Evolutionary conservation across 78 protist genomes (phyloP).

Genomic region (Capsaspora owczarzaki): DNA sequence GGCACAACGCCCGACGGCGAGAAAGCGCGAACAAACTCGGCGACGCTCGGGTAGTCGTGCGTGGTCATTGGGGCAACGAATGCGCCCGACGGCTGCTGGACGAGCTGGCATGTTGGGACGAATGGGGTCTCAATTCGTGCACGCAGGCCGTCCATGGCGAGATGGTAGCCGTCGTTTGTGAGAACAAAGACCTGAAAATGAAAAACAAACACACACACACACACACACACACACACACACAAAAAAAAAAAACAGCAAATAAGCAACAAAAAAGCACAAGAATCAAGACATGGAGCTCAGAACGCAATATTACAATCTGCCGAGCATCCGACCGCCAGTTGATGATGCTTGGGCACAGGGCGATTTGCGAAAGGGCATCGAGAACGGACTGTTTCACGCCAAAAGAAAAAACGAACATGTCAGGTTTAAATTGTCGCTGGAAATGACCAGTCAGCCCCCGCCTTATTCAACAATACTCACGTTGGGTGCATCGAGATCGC

Average conservation of each 20-base stretch:
- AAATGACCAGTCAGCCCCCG: no score
- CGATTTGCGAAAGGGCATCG: no score
- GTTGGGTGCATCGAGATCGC: no score
- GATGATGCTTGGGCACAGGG: no score
- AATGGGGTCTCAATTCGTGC: neutral
- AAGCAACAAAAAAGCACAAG: neutral
- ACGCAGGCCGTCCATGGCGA: neutral
- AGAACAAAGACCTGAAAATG: neutral
- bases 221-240: neutral
- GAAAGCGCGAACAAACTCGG: neutral
- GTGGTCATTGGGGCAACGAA: neutral
- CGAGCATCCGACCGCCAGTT: no score
- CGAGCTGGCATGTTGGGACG: neutral
- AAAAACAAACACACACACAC: neutral
- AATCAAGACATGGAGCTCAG: neutral
- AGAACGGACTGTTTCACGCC: no score
- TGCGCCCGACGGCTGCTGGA: no score
- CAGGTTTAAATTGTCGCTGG: no score
- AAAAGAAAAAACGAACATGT: no score
- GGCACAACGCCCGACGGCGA: neutral
- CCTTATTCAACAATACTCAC: no score
- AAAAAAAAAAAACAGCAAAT: neutral
- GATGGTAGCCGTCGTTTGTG: neutral
- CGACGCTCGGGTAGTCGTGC: neutral
- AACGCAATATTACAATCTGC: no score